A percentile compares a stretch with the other conserved stretches of the same genome.
Conservation (phyloP, 2,329 filamentous ascomycete genomes). For the Leptographium procerum region DNA sequence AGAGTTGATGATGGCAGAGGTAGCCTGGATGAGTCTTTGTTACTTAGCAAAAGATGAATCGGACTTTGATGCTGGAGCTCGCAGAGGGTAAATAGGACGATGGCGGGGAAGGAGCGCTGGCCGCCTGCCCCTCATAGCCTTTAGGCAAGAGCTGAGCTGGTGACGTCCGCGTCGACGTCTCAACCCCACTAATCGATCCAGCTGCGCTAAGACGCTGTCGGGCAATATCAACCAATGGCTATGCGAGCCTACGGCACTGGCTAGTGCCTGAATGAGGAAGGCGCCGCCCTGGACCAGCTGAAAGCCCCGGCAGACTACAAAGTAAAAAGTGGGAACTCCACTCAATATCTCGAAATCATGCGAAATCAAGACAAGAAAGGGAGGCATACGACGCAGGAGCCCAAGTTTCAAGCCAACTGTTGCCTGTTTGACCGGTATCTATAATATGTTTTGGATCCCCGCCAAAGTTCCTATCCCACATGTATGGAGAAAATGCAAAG, state of each 20-base stretch:
- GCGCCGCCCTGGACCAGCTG: background rate
- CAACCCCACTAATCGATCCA: background rate
- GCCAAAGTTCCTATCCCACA: background rate
- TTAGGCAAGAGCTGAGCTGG: background rate
- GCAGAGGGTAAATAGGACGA: background rate
- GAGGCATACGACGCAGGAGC: too few relatives aligned
- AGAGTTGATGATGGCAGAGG: too few relatives aligned
- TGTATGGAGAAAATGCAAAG: background rate
- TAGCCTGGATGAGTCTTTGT: background rate
- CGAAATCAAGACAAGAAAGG: background rate
- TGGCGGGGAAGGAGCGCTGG: background rate
- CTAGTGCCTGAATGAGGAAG: background rate
- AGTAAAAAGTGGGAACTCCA: too few relatives aligned
- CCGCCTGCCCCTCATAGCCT: background rate
- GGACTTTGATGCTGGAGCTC: too few relatives aligned
- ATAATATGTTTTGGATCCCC: background rate
- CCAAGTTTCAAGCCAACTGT: background rate
- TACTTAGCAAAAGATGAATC: background rate
- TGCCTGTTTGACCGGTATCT: background rate
- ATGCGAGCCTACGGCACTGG: background rate
- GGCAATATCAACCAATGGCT: background rate
- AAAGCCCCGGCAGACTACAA: too few relatives aligned
- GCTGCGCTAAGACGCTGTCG: background rate
- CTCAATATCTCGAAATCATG: too few relatives aligned
- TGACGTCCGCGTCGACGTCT: background rate